Conservation (phyloP, 345 rosid genomes). For the Fremontodendron californicum region DNA sequence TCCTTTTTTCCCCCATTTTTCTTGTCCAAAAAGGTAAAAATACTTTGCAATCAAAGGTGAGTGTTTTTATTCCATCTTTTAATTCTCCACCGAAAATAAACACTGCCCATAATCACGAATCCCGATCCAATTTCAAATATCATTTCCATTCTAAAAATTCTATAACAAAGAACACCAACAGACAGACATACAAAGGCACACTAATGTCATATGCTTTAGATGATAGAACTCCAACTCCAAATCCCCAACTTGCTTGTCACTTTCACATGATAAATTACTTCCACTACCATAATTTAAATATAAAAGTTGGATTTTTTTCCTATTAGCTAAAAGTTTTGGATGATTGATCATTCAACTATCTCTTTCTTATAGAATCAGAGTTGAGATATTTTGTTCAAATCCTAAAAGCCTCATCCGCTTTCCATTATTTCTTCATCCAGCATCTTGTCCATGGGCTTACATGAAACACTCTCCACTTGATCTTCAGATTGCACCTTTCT, state of each 20-base stretch:
- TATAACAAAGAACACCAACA: background rate
- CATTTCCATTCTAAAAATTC: background rate
- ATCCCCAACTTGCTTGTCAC: background rate
- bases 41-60: background rate
- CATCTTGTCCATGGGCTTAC: background rate
- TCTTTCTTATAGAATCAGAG: background rate
- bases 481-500: background rate
- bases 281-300: background rate
- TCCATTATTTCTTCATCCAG: background rate
- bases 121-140: background rate
- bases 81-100: background rate
- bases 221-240: background rate
- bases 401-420: background rate
- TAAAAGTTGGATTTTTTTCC: background rate
- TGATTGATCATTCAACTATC: background rate
- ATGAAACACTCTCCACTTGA: background rate
- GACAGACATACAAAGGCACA: background rate
- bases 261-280: constrained; percentile 4
- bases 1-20: background rate
- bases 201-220: background rate
- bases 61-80: background rate
- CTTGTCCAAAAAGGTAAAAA: background rate
- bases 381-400: background rate
- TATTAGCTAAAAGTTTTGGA: background rate
- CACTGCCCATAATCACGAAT: background rate